Base-by-base conservation (phyloP, 768 basidiomycete species). In the Boletus sp. region DNA sequence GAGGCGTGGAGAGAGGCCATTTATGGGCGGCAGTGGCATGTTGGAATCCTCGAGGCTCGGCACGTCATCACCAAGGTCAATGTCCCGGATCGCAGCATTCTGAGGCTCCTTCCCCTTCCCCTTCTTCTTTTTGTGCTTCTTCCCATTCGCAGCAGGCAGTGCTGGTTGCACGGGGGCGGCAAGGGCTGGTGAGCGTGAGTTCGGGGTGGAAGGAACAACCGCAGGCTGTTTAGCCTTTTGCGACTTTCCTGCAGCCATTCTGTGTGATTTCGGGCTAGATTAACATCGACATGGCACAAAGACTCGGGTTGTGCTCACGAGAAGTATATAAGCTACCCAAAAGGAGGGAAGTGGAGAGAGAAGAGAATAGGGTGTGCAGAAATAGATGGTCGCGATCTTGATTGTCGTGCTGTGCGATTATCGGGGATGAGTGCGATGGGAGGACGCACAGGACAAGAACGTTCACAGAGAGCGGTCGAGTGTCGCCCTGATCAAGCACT, bases 51-150 rank as follows among this genome's bases (percentile, higher is more conserved):
- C 65, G 35, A 71, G 63, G 56, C 63, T 47, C 4, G 64, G 62
- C 33, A 70, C 58, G 29, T 68, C 68, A 51, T 70, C 64, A 39
- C 55, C 55, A 14, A 57, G 37, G 39, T 69, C 67, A 41, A 50
- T 66, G 6, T 62, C 60, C 20, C 56, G 54, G 18, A 51, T 9
- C 18, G 40, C 30, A 29, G 33, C 17, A 40, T 29, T 57, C 49
- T 56, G 57, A 12, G 65, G 66, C 49, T 67, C 71, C 59, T 64
- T 67, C 24, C 73, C 76, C 59, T 80, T 80, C 6, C 70, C 71
- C 59, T 77, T 79, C 64, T 72, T 77, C 73, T 80, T 81, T 70
- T 78, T 80, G 56, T 73, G 74, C 70, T 73, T 75, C 76, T 74
- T 80, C 28, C n/a, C 62, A 32, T 64, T 57, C 4, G 48, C 30